phyloP scores from a whole-genome alignment of 306 rosid species.

The Cucurbita pepo region DNA sequence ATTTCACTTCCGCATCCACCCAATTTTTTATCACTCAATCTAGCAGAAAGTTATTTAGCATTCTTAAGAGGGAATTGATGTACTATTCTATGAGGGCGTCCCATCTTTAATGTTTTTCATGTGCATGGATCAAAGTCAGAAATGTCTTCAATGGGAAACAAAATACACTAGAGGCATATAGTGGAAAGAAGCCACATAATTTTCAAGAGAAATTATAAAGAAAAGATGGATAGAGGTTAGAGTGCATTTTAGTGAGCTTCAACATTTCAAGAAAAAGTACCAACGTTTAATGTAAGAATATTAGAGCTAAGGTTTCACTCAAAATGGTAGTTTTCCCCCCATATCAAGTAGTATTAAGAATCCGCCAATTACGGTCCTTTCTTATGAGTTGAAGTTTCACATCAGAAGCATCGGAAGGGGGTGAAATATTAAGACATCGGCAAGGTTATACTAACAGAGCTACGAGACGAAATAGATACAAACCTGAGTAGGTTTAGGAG shows the following conservation, averaged over 20 bases:
- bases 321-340: background rate
- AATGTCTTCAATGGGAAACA: background rate
- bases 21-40: background rate
- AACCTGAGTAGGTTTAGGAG: slow-evolving; percentile 79
- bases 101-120: background rate
- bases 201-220: background rate
- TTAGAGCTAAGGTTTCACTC: background rate
- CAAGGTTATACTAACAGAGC: background rate
- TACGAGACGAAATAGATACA: background rate
- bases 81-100: background rate
- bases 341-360: background rate
- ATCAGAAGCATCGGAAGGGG: background rate
- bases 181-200: background rate
- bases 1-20: background rate
- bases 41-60: background rate
- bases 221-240: background rate
- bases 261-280: background rate
- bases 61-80: background rate
- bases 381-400: too few relatives aligned
- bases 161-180: background rate
- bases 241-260: background rate
- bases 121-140: background rate
- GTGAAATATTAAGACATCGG: background rate
- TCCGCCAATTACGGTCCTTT: background rate
- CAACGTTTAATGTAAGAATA: background rate